Evolutionary conservation across 2,329 filamentous ascomycete genomes (phyloP).

Genomic region (Cordyceps militaris): DNA sequence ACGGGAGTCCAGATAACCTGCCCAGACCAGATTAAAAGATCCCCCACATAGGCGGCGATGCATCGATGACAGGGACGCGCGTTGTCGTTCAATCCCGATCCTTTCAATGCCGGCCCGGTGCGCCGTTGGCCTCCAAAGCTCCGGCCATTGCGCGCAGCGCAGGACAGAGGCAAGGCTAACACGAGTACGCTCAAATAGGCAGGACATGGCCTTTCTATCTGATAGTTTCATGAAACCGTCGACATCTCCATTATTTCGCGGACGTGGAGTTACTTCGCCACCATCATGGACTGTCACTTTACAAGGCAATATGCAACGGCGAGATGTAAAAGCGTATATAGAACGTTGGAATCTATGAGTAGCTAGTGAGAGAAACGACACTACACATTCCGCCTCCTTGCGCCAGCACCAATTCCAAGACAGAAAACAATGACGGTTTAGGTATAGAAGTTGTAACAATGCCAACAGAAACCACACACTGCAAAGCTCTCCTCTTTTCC

Average conservation of each 20-base stretch:
- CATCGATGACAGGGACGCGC: not conserved
- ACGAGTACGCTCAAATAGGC: not conserved
- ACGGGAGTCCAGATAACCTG: not conserved
- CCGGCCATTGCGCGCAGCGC: not conserved
- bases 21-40: not conserved
- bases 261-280: not conserved
- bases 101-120: not conserved
- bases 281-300: not conserved
- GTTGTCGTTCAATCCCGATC: constrained; percentile 4
- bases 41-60: not conserved
- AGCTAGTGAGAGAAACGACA: not conserved
- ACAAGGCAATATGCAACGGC: not conserved
- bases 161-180: not conserved
- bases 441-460: not conserved
- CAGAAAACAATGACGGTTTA: not conserved
- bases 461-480: not conserved
- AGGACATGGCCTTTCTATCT: not conserved
- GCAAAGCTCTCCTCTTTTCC: not conserved
- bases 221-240: too few relatives aligned
- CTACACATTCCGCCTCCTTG: not conserved
- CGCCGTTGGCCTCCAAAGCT: not conserved
- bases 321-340: not conserved
- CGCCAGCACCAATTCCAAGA: not conserved
- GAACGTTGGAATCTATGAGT: not conserved
- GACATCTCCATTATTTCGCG: not conserved